A percentile compares a stretch with the other conserved stretches of the same genome.
These are phyloP conservation scores for Collybiopsis luxurians DNA, from an alignment of 768 basidiomycete genomes.

Conservation along the genomic window DNA sequence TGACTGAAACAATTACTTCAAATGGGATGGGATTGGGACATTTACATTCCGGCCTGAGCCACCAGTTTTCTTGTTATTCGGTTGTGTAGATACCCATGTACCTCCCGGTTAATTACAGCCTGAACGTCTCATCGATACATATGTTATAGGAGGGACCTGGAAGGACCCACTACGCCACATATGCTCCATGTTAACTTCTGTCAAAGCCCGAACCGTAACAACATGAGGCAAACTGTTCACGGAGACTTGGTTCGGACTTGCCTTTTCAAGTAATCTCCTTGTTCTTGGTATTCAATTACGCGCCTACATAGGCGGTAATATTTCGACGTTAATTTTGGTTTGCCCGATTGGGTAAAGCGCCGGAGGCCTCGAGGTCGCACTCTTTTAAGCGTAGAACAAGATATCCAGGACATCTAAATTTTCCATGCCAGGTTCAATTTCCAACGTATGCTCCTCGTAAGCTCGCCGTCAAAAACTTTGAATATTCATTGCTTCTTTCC, in stretches of 20 bases:
- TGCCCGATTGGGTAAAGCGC: not conserved
- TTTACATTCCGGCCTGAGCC: too few relatives aligned
- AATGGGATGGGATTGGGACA: too few relatives aligned
- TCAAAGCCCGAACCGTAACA: not conserved
- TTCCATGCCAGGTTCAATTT: not conserved
- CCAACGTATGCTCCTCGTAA: not conserved
- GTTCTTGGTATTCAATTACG: not conserved
- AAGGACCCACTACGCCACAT: not conserved
- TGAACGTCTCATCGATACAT: too few relatives aligned
- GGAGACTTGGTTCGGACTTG: not conserved
- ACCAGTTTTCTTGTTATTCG: not conserved
- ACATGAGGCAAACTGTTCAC: not conserved
- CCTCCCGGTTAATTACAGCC: too few relatives aligned
- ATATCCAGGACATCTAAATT: too few relatives aligned
- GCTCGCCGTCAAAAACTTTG: not conserved
- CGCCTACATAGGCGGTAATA: not conserved
- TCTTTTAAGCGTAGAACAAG: not conserved
- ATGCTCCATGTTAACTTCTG: not conserved
- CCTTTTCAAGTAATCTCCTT: not conserved
- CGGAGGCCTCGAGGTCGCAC: not conserved
- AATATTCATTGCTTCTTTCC: not conserved
- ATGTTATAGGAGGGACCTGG: not conserved
- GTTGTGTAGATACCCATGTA: not conserved
- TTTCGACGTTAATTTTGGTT: too few relatives aligned
- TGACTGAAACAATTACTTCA: too few relatives aligned